These are phyloP conservation scores for Gonium pectorale DNA, from an alignment of 139 green algal species.

Conservation along the genomic window DNA sequence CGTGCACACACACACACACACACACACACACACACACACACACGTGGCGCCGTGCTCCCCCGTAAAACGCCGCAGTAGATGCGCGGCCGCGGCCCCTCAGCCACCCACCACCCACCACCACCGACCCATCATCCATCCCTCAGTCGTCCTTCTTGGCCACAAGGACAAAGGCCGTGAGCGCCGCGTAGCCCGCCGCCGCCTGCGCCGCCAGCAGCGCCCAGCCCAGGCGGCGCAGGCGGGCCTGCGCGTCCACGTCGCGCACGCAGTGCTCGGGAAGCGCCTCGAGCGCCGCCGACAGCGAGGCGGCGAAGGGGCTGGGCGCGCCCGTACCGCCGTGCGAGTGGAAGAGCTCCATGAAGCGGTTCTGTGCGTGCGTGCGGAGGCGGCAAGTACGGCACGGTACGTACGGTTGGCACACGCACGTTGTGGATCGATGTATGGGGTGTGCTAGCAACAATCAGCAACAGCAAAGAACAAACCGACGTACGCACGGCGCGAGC, in stretches of 20 bases:
- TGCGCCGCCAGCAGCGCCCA: slow-evolving; percentile 33
- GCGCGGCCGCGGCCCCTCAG: too few relatives aligned
- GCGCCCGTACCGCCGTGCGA: too few relatives aligned
- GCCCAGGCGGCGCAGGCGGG: background rate
- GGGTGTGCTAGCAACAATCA: too few relatives aligned
- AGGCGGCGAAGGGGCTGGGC: slow-evolving; percentile 14
- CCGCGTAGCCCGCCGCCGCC: background rate
- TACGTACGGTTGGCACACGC: too few relatives aligned
- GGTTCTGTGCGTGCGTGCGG: slow-evolving; percentile 41
- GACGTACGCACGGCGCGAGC: too few relatives aligned
- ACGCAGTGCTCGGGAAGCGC: slow-evolving; percentile 38
- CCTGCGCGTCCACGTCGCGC: background rate
- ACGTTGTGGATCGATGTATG: too few relatives aligned
- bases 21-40: background rate
- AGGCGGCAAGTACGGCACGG: too few relatives aligned
- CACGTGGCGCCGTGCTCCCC: too few relatives aligned
- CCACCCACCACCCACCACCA: background rate
- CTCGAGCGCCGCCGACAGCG: slow-evolving; percentile 10
- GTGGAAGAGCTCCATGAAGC: slow-evolving; percentile 35
- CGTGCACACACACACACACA: background rate
- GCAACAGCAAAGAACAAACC: too few relatives aligned
- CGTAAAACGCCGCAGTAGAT: too few relatives aligned
- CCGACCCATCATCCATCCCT: background rate
- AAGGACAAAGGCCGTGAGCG: slow-evolving; percentile 17
- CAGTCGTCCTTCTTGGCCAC: slow-evolving; percentile 37